These are phyloP conservation scores for Tricholoma hemisulphureum DNA, from an alignment of 768 basidiomycete genomes.

Conservation along the genomic window DNA sequence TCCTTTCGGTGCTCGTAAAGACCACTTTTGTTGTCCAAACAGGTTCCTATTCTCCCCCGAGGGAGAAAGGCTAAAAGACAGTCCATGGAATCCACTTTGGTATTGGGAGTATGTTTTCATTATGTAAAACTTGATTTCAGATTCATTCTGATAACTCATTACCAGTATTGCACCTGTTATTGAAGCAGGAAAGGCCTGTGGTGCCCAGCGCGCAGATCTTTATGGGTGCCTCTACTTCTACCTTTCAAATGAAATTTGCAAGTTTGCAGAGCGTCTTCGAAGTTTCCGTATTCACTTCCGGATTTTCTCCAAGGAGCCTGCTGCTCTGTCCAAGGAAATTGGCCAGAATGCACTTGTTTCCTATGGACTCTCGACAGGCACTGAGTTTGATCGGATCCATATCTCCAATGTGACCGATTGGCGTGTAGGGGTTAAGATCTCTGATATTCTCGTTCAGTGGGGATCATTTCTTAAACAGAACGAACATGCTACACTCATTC, in stretches of 20 bases:
- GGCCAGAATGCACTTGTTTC: constrained; percentile 2
- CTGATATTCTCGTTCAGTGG: too few species aligned
- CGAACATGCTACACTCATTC: background rate
- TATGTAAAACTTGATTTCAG: too few species aligned
- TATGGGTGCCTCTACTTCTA: constrained; percentile 45
- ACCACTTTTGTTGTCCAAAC: too few species aligned
- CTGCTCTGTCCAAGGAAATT: constrained; percentile 21
- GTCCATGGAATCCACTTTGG: too few species aligned
- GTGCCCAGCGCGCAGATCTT: constrained; percentile 36
- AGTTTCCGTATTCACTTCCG: constrained; percentile 28
- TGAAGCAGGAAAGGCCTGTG: constrained; percentile 26
- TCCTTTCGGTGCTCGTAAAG: too few species aligned
- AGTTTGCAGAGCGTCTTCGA: constrained; percentile 32
- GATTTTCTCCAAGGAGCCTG: constrained; percentile 29
- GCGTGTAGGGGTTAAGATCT: too few species aligned
- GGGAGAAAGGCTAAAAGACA: too few species aligned
- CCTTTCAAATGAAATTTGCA: constrained; percentile 32
- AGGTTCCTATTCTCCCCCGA: too few species aligned
- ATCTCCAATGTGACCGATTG: background rate
- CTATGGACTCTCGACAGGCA: background rate
- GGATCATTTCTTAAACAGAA: background rate
- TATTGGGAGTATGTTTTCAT: too few species aligned
- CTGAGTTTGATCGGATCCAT: background rate
- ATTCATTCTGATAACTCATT: background rate
- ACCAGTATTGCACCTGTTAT: background rate